Conservation (phyloP, 139 green algal genomes). For the Parachlorella kessleri region DNA sequence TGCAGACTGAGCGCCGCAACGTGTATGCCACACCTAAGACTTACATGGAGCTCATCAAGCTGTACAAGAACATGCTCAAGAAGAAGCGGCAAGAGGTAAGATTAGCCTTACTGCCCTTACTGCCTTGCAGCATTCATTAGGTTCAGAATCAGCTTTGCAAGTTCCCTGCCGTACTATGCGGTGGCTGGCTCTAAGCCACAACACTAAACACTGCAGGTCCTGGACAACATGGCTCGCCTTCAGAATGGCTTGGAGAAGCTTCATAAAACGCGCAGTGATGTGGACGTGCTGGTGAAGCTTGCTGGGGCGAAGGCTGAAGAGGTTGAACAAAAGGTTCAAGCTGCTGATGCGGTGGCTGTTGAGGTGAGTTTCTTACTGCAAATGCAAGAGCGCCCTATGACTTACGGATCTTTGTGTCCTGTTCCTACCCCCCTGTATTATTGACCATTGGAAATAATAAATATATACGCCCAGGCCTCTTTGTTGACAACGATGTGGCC, state of each 20-base stretch:
- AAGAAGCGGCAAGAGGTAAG: conserved; percentile 53
- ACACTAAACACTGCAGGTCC: conserved; percentile 44
- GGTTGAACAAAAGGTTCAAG: conserved; percentile 87
- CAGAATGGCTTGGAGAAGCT: conserved; percentile 78
- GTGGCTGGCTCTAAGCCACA: conserved; percentile 59
- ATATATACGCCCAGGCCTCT: no score
- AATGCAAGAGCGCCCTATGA: no score
- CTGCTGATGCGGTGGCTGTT: conserved; percentile 82
- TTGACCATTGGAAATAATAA: no score
- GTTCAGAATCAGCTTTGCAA: background rate
- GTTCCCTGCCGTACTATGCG: conserved; percentile 72
- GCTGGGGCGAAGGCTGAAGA: conserved; percentile 84
- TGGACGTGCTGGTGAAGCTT: conserved; percentile 87
- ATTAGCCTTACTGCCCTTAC: no score
- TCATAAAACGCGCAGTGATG: conserved; percentile 79
- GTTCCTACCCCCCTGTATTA: no score
- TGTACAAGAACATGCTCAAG: conserved; percentile 84
- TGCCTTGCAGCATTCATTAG: no score
- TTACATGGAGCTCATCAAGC: conserved; percentile 90
- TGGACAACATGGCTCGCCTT: conserved; percentile 19
- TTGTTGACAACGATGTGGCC: no score
- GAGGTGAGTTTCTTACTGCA: conserved; percentile 53
- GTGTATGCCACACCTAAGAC: conserved; percentile 93
- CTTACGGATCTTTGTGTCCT: no score
- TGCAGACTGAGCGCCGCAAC: no score